phyloP scores from a whole-genome alignment of 176 grass and related monocot species.

The Eremochloa ophiuroides region DNA sequence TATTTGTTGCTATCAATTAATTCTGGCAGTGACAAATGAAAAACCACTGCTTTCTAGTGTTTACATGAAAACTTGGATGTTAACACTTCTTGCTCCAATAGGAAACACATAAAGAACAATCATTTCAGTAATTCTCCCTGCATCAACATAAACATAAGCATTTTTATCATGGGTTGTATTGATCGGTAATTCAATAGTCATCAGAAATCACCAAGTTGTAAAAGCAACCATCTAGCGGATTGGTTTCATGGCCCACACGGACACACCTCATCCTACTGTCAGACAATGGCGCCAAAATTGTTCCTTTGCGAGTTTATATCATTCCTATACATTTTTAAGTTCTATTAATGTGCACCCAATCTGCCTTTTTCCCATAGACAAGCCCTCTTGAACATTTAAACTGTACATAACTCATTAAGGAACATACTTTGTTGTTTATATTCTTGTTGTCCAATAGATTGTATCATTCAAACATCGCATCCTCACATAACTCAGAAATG shows the following conservation, averaged over 20 bases:
- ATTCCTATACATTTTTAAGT: background rate
- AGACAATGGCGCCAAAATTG: background rate
- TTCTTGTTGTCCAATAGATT: background rate
- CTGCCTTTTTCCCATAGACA: background rate
- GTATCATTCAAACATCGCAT: background rate
- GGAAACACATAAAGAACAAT: background rate
- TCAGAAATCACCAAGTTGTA: background rate
- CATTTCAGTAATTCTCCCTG: background rate
- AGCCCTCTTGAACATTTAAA: background rate
- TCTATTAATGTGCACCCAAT: background rate
- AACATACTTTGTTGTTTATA: background rate
- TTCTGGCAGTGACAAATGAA: background rate
- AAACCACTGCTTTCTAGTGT: background rate
- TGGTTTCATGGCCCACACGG: background rate
- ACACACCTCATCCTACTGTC: background rate
- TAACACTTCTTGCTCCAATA: background rate
- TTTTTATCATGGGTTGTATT: background rate
- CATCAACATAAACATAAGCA: background rate
- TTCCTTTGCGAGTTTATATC: background rate
- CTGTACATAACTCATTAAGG: background rate
- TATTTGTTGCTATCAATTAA: background rate
- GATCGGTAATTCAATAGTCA: background rate
- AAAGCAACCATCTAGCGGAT: background rate
- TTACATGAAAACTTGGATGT: background rate
- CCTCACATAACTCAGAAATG: background rate